These are phyloP conservation scores for Thelephora terrestris DNA, from an alignment of 1,284 basidiomycete species.

Conservation along the genomic window DNA sequence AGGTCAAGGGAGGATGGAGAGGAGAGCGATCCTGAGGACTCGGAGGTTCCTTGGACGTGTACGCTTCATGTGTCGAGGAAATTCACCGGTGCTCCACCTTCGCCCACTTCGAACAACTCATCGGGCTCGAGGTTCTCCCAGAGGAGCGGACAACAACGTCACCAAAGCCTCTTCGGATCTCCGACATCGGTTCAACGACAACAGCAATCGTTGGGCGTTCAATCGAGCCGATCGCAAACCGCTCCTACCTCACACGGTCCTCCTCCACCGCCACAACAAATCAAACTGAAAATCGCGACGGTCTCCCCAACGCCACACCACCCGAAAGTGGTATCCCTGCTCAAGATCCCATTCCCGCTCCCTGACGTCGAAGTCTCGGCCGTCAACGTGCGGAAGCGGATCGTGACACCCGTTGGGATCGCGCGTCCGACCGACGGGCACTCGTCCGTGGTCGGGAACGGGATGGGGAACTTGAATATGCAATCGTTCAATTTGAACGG, in stretches of 20 bases:
- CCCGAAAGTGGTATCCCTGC: conserved; percentile 86
- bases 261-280: conserved; percentile 3
- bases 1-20: conserved; percentile 32
- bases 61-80: conserved; percentile 43
- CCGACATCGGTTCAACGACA: too few relatives aligned
- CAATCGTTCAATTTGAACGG: conserved; percentile 4
- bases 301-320: conserved; percentile 92
- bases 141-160: neutral
- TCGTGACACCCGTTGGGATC: conserved; percentile 34
- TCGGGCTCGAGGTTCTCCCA: neutral
- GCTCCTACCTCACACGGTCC: neutral
- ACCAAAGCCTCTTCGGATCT: neutral
- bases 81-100: neutral
- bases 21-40: conserved; percentile 89
- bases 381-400: conserved; percentile 39
- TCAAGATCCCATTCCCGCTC: conserved; percentile 83
- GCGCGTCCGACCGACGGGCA: conserved; percentile 26
- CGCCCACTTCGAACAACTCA: neutral
- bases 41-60: conserved; percentile 92
- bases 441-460: conserved; percentile 4
- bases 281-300: conserved; percentile 58
- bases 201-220: too few relatives aligned
- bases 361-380: conserved; percentile 64
- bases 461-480: conserved; percentile 5
- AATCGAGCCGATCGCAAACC: neutral